phyloP scores from a whole-genome alignment of 2,329 filamentous ascomycete species.

The Aspergillus sp. region DNA sequence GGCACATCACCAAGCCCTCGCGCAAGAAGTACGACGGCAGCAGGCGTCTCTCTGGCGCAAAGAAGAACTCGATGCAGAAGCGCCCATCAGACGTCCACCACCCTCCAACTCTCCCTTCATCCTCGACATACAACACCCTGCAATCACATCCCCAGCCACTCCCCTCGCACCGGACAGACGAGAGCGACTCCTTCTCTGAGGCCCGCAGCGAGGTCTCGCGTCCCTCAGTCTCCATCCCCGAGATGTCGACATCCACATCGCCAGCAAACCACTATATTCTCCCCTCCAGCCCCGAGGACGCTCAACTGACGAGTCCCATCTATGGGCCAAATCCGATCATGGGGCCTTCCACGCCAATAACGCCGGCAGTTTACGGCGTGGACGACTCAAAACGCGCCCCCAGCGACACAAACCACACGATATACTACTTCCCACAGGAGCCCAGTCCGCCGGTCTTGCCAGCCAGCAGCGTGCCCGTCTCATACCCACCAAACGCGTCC shows the following conservation, averaged over 20 bases:
- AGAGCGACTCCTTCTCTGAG: slow-evolving; percentile 1
- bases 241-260: not conserved
- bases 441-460: not conserved
- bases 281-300: slow-evolving; percentile 3
- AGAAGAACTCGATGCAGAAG: slow-evolving; percentile 3
- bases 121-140: slow-evolving; percentile 1
- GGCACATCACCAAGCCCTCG: slow-evolving; percentile 14
- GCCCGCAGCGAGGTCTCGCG: not conserved
- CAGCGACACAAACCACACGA: not conserved
- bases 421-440: slow-evolving; percentile 4
- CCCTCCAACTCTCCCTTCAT: not conserved
- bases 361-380: slow-evolving; percentile 1
- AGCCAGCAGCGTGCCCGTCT: not conserved
- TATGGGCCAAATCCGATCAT: not conserved
- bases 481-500: not conserved
- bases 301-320: not conserved
- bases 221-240: not conserved
- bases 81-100: not conserved
- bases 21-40: slow-evolving; percentile 12
- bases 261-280: slow-evolving; percentile 1
- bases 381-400: not conserved
- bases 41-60: slow-evolving; percentile 2
- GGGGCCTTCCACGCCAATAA: slow-evolving; percentile 1
- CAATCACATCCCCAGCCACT: not conserved
- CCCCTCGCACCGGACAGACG: not conserved